A percentile compares a stretch with the other conserved stretches of the same genome.
Evolutionary conservation across 768 basidiomycete species (phyloP).

Genomic region (Guyanaporus albipodus): DNA sequence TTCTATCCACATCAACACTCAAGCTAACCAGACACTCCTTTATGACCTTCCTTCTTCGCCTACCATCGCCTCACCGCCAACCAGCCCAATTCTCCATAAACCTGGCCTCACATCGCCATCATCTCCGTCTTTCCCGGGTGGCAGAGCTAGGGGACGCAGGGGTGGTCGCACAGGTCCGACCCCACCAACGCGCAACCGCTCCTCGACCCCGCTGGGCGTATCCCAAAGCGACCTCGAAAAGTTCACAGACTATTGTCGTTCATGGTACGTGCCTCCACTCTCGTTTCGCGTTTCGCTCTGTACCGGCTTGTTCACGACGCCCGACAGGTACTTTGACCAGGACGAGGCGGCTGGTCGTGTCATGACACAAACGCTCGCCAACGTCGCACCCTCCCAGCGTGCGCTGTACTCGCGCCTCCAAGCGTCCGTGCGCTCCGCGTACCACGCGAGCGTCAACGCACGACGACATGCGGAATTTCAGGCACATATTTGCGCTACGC

Average conservation of each 20-base stretch:
- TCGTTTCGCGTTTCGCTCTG: background rate
- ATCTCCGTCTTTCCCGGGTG: conserved; percentile 50
- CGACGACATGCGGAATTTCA: conserved; percentile 80
- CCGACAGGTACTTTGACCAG: conserved; percentile 75
- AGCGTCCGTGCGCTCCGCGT: conserved; percentile 80
- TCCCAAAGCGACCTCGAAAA: conserved; percentile 67
- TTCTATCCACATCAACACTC: conserved; percentile 39
- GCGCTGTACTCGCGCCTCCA: conserved; percentile 85
- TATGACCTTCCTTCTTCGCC: conserved; percentile 68
- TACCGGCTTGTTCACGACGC: conserved; percentile 5
- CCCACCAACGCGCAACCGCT: conserved; percentile 57
- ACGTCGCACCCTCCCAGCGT: conserved; percentile 77
- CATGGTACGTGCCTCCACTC: conserved; percentile 70
- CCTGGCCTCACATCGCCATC: conserved; percentile 47
- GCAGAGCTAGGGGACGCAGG: conserved; percentile 47
- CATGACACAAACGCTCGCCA: conserved; percentile 81
- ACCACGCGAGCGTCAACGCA: conserved; percentile 75
- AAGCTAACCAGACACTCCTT: conserved; percentile 61
- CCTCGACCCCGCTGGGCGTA: conserved; percentile 65
- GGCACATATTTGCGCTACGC: conserved; percentile 75
- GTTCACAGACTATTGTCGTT: conserved; percentile 72
- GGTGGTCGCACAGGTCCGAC: conserved; percentile 47
- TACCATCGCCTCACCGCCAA: conserved; percentile 51
- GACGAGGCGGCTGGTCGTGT: conserved; percentile 71
- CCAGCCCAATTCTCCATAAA: conserved; percentile 43